These are phyloP conservation scores for Neocallimastix lanati DNA, from an alignment of 192 early-diverging fungal species.

Conservation along the genomic window DNA sequence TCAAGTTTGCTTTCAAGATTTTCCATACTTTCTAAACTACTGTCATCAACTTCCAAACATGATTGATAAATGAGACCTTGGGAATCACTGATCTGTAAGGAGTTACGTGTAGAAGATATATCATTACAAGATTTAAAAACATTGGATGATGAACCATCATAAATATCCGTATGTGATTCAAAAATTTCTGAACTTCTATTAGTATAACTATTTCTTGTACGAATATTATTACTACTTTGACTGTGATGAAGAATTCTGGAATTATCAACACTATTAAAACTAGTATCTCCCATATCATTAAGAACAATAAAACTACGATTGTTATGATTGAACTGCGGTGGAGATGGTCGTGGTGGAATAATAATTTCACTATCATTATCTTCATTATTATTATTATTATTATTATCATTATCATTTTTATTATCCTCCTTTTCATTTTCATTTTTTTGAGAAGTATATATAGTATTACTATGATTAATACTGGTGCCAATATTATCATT, in stretches of 20 bases:
- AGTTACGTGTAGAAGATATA: not conserved
- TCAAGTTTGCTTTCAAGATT: not conserved
- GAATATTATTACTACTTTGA: not conserved
- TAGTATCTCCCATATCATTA: not conserved
- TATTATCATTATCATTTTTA: not conserved
- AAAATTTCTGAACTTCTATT: not conserved
- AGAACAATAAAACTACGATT: not conserved
- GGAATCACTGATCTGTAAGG: not conserved
- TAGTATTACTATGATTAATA: too few relatives aligned
- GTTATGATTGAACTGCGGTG: not conserved
- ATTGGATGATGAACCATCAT: not conserved
- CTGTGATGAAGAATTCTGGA: not conserved
- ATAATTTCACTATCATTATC: too few relatives aligned
- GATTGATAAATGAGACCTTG: not conserved
- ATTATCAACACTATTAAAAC: not conserved
- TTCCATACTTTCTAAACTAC: not conserved
- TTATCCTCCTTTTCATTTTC: too few relatives aligned
- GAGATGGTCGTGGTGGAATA: not conserved
- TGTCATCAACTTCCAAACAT: not conserved
- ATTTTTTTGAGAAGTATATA: too few relatives aligned
- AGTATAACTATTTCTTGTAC: not conserved
- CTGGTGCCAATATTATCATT: too few relatives aligned
- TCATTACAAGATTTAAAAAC: not conserved
- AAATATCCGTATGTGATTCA: not conserved
- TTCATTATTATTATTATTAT: not conserved